Evolutionary conservation across 108 stramenopile species (phyloP), one percentile per base, ranked within the genome.

Genomic region (Fistulifera solaris): DNA sequence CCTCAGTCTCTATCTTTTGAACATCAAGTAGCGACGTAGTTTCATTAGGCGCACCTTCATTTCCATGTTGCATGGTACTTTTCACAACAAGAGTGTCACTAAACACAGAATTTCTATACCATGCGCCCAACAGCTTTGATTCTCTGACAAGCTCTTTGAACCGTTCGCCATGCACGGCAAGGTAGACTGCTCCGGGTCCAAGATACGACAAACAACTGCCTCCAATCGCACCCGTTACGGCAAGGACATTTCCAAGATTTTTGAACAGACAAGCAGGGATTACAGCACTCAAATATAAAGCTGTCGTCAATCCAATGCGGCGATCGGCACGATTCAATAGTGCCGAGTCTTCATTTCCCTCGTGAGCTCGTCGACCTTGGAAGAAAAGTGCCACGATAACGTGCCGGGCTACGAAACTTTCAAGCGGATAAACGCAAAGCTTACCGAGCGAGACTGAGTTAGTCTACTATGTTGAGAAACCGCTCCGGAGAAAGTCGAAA

Each of bases 371-470:
- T 18, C 77, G 65, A 35, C 87, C 87, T 51, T 82, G 49, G 54
- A 89, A 89, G 40, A 83, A 70, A 19, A 85, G 45, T 0, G 85
- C 87, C 12, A 91, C 72, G 48, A 73, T 80, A 41, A 70, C 80
- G 64, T 91, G 89, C 4, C 89, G 67, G 21, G 80, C 78, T 41
- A 91, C 81, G 63, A 82, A 91, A n/a, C 68, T 62, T 57, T 83
- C 85, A 72, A 87, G 71, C 1, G 89, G 89, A 59, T 84, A 91
- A 0, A 84, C 85, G 72, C 78, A 81, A 21, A 91, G 67, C 31
- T 35, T n/a, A n/a, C n/a, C n/a, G n/a, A n/a, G n/a, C n/a, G n/a
- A n/a, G n/a, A n/a, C 31, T 35, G 8, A 8, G 31, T 35, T 35
- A 35, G 31, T 35, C 31, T 3, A 35, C n/a, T n/a, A 35, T 35